Evolutionary conservation across 768 basidiomycete genomes (phyloP), one percentile per base, ranked within the genome.

Genomic region (Amanita pseudoporphyria): DNA sequence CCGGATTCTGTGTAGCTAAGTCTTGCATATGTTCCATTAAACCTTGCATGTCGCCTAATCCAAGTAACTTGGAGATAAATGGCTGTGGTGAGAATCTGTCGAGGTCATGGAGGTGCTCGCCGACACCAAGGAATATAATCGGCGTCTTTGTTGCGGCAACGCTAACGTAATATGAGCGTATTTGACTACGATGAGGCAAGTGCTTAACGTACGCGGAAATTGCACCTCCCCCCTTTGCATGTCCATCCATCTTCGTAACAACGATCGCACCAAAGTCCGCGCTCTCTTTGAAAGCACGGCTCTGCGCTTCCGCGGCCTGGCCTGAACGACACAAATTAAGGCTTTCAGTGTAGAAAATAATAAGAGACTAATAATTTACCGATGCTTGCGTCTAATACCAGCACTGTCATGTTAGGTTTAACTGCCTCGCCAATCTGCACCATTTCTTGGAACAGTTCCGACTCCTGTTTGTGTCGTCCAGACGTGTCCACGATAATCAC

Each of bases 21-120:
- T 96, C 96, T 62, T 97, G 93, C 89, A 97, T 96, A 61, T 97
- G 92, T 66, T 98, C 95, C 82, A 98, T 88, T 9, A 99, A 71
- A 14, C 95, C 95, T 62, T 95, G 90, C 71, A 99, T 79, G 64
- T 99, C 96, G 18, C 96, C 96, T 61, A 97, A 73, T 18, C 96
- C 96, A 22, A 99, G 73, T 40, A 99, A 71, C 63, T 98, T 98
- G 19, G 92, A 95, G 57, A 99, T 89, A 69, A 99, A 99, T 9
- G 96, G 94, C 56, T 95, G 84, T 0, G 96, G 96, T 3, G 88
- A 80, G 66, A 99, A 99, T 52, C 84, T 79, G 64, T 99, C 96
- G 6, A 99, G 82, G 66, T 99, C 96, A 53, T 94, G 77, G n/a
- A 99, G 70, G 67, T 98, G 96, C 64, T 99, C 96, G 53, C 96